Conservation (phyloP, 208 protist genomes). For the Trypanosoma boissoni region DNA sequence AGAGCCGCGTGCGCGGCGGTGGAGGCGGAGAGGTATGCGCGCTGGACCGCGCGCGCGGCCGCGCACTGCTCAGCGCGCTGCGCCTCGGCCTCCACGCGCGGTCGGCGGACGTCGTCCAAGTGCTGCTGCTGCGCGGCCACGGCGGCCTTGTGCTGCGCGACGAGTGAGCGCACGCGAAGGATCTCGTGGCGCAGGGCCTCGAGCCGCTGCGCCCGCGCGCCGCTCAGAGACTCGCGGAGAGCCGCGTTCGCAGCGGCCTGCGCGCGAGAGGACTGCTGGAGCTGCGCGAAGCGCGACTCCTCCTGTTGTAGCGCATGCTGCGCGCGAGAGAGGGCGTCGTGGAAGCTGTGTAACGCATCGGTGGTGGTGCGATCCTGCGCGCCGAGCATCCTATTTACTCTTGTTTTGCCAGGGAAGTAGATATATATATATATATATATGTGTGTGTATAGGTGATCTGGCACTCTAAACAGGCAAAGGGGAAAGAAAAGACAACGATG, state of each 20-base stretch:
- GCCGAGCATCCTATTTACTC: conserved; percentile 27
- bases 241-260: conserved; percentile 15
- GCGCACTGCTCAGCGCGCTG: conserved; percentile 1
- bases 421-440: conserved; percentile 6
- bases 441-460: not conserved
- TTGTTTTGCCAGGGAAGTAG: not conserved
- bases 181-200: conserved; percentile 40
- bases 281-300: conserved; percentile 20
- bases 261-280: conserved; percentile 13
- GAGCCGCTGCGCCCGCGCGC: conserved; percentile 26
- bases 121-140: conserved; percentile 12
- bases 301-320: conserved; percentile 40
- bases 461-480: not conserved
- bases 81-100: conserved; percentile 18
- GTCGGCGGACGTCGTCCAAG: conserved; percentile 29
- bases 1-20: conserved; percentile 7
- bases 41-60: conserved; percentile 17
- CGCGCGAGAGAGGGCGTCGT: conserved; percentile 31
- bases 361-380: conserved; percentile 30
- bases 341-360: conserved; percentile 42
- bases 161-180: conserved; percentile 22
- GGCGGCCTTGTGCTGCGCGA: conserved; percentile 20
- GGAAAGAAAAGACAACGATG: not conserved
- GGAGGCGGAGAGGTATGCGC: conserved; percentile 8
- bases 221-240: conserved; percentile 14